phyloP scores from a whole-genome alignment of 768 basidiomycete genomes.

The Amanita exitialis region DNA sequence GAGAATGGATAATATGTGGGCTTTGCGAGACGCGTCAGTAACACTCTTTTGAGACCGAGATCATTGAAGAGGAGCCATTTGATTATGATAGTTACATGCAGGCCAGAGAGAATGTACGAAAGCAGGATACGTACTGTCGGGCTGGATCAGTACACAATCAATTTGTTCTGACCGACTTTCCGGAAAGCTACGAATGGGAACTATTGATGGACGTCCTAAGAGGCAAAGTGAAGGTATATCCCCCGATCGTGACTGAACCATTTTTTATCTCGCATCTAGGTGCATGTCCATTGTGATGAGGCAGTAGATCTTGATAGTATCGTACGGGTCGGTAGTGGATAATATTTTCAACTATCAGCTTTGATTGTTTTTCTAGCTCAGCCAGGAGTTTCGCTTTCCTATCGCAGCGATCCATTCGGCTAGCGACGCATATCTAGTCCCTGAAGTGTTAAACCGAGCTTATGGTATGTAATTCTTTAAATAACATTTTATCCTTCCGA shows the following conservation, averaged over 20 bases:
- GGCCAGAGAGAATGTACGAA: conserved; percentile 53
- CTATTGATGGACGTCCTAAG: conserved; percentile 69
- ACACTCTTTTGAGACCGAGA: neutral
- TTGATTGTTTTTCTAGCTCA: conserved; percentile 33
- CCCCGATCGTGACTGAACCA: neutral
- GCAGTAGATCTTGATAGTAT: conserved; percentile 64
- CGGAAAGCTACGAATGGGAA: conserved; percentile 70
- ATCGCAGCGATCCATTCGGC: conserved; percentile 75
- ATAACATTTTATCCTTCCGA: neutral
- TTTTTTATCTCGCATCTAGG: neutral
- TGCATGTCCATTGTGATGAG: conserved; percentile 47
- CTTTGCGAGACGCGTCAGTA: conserved; percentile 53
- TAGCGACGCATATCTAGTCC: conserved; percentile 75
- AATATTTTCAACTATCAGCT: neutral
- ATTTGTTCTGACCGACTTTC: conserved; percentile 46
- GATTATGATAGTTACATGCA: conserved; percentile 38
- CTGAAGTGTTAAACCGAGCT: conserved; percentile 60
- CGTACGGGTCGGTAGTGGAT: conserved; percentile 43
- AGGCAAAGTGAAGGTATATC: conserved; percentile 59
- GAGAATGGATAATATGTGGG: conserved; percentile 65
- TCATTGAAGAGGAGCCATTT: conserved; percentile 6
- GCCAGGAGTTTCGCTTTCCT: conserved; percentile 79
- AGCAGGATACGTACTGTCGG: conserved; percentile 61
- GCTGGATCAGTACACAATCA: conserved; percentile 36
- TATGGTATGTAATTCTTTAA: conserved; percentile 31